phyloP scores from a whole-genome alignment of 1,284 basidiomycete genomes.

The Puccinia novopanici region DNA sequence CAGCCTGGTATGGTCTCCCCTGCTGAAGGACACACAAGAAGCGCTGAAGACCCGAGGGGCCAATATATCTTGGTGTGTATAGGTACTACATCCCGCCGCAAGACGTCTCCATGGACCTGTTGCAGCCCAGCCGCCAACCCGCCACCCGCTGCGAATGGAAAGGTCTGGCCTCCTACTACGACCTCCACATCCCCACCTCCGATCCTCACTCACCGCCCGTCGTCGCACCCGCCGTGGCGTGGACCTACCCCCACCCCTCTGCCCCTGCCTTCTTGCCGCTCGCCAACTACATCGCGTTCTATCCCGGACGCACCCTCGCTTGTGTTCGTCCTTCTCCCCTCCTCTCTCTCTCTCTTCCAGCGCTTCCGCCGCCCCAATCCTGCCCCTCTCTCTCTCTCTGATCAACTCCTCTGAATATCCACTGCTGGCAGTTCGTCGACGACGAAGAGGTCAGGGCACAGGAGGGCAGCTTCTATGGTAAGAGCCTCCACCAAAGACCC shows the following conservation, averaged over 20 bases:
- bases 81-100: conserved; percentile 30
- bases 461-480: conserved; percentile 57
- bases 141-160: conserved; percentile 58
- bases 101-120: conserved; percentile 52
- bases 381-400: background rate
- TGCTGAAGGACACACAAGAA: too few relatives aligned
- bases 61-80: background rate
- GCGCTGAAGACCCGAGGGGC: too few relatives aligned
- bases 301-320: conserved; percentile 48
- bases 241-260: conserved; percentile 57
- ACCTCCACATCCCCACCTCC: conserved; percentile 50
- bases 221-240: conserved; percentile 53
- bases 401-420: conserved; percentile 52
- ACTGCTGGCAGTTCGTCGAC: conserved; percentile 53
- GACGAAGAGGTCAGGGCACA: conserved; percentile 56
- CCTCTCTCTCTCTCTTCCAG: background rate
- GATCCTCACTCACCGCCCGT: conserved; percentile 50
- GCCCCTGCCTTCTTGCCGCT: conserved; percentile 53
- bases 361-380: too few relatives aligned
- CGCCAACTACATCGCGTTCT: conserved; percentile 58
- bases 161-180: conserved; percentile 56
- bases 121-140: conserved; percentile 51
- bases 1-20: too few relatives aligned
- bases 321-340: background rate
- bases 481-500: background rate